These are phyloP conservation scores for Brassica carinata DNA, from an alignment of 345 rosid species.

Conservation along the genomic window DNA sequence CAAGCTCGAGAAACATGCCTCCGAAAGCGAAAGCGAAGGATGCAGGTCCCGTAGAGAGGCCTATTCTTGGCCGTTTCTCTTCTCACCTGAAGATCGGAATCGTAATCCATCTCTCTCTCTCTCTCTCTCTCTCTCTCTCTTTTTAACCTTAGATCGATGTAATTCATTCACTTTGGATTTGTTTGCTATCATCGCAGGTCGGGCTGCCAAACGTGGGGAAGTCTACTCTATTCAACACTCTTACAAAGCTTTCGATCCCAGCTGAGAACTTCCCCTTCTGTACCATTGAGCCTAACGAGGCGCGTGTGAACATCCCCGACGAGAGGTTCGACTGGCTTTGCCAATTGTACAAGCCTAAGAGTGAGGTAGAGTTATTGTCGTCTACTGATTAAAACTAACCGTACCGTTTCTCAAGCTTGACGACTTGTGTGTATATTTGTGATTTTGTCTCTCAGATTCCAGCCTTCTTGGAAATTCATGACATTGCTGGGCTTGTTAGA, in stretches of 20 bases:
- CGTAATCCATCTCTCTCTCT: constrained; percentile 42
- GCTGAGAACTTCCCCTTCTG: constrained; percentile 99
- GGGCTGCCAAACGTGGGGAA: constrained; percentile 98
- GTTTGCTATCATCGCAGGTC: constrained; percentile 51
- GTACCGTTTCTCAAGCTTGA: neutral
- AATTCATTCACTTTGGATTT: neutral
- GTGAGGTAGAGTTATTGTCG: constrained; percentile 50
- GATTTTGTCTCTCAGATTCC: constrained; percentile 53
- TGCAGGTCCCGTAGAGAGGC: constrained; percentile 85
- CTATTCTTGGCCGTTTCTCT: constrained; percentile 96
- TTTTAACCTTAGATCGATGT: neutral
- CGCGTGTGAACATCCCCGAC: constrained; percentile 87
- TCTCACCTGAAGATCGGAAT: constrained; percentile 99
- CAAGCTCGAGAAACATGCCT: constrained; percentile 61
- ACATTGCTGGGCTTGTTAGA: constrained; percentile 93
- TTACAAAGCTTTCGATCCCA: constrained; percentile 88
- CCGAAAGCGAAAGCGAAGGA: constrained; percentile 94
- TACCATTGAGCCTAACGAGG: constrained; percentile 96
- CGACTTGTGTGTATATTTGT: neutral
- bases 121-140: neutral
- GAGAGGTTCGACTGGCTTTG: constrained; percentile 98
- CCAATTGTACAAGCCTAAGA: constrained; percentile 79
- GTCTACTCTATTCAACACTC: constrained; percentile 97
- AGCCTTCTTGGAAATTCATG: constrained; percentile 95
- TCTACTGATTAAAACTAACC: neutral